These are phyloP conservation scores for Penicillium verhagenii DNA, from an alignment of 495 filamentous ascomycete species.

Conservation along the genomic window DNA sequence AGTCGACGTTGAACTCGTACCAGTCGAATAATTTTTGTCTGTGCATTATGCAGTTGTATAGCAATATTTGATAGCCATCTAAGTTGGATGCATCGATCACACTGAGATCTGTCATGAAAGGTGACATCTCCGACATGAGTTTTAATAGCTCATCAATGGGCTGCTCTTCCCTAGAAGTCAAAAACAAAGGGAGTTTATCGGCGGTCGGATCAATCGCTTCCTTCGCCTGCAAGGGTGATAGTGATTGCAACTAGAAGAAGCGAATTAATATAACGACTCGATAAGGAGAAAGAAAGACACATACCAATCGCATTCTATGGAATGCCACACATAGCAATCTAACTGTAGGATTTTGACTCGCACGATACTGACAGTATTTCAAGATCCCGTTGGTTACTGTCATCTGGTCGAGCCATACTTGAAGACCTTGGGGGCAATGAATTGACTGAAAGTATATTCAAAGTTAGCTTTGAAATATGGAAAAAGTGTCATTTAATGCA, in stretches of 20 bases:
- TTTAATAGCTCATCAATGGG: not conserved
- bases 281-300: not conserved
- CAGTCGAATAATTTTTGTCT: conserved; percentile 5
- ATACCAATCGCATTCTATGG: conserved; percentile 5
- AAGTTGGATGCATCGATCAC: not conserved
- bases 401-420: conserved; percentile 5
- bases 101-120: not conserved
- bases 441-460: not conserved
- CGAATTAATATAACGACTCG: not conserved
- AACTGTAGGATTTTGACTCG: not conserved
- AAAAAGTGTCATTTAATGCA: too few species aligned
- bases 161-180: not conserved
- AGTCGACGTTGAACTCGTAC: not conserved
- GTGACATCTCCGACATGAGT: conserved; percentile 2
- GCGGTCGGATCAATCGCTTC: not conserved
- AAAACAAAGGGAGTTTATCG: not conserved
- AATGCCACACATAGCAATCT: conserved; percentile 4
- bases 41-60: conserved; percentile 2
- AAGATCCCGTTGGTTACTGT: conserved; percentile 4
- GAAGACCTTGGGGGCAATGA: conserved; percentile 3
- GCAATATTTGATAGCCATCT: not conserved
- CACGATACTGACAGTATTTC: not conserved
- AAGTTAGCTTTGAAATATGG: not conserved
- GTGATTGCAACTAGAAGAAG: conserved; percentile 1
- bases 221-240: conserved; percentile 3